These are phyloP conservation scores for Lasiodiplodia citricola DNA, from an alignment of 2,329 filamentous ascomycete species.

Conservation along the genomic window DNA sequence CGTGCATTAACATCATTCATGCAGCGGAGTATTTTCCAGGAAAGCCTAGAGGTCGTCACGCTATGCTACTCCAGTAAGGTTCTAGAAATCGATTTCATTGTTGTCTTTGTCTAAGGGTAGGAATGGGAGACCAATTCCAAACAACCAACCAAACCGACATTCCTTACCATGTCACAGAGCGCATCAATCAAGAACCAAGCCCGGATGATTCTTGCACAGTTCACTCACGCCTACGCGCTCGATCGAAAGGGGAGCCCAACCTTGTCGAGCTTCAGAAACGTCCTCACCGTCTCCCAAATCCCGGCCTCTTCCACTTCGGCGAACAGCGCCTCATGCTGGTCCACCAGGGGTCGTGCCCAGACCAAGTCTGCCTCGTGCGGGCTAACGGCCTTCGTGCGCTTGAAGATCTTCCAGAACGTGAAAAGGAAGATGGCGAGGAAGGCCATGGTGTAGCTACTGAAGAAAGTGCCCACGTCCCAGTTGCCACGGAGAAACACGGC, in stretches of 20 bases:
- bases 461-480: constrained; percentile 53
- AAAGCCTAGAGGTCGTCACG: no score
- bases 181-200: no score
- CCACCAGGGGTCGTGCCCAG: neutral
- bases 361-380: constrained; percentile 18
- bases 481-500: constrained; percentile 49
- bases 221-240: neutral
- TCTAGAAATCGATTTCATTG: no score
- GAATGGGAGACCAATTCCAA: no score
- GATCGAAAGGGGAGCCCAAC: neutral
- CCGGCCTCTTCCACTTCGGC: constrained; percentile 39
- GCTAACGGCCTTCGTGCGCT: constrained; percentile 35
- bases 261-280: neutral
- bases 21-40: no score
- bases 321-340: constrained; percentile 39
- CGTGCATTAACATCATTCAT: no score
- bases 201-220: no score
- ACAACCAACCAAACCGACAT: no score
- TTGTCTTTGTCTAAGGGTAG: no score
- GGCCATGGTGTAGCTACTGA: constrained; percentile 56
- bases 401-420: constrained; percentile 37
- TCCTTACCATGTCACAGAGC: no score
- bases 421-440: constrained; percentile 50
- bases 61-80: no score
- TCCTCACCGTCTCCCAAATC: neutral